These are phyloP conservation scores for Lepiota brunneoincarnata DNA, from an alignment of 768 basidiomycete species.

Conservation along the genomic window DNA sequence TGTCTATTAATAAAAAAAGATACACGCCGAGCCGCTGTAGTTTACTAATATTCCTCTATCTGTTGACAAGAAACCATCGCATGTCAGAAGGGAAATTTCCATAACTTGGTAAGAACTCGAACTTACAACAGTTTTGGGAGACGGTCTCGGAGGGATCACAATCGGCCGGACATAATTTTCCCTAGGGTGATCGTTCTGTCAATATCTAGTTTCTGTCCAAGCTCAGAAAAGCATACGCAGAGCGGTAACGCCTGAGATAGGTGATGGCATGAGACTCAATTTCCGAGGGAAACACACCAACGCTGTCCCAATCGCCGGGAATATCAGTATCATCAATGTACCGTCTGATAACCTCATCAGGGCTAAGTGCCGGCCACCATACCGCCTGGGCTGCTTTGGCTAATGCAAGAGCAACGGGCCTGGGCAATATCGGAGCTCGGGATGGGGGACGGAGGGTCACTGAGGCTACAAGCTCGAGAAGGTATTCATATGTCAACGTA, in stretches of 20 bases:
- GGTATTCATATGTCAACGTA: slow-evolving; percentile 78
- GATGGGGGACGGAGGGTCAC: slow-evolving; percentile 78
- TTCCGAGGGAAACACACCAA: slow-evolving; percentile 79
- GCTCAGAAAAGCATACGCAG: slow-evolving; percentile 59
- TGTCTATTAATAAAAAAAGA: slow-evolving; percentile 13
- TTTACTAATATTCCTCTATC: slow-evolving; percentile 27
- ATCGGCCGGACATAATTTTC: slow-evolving; percentile 70
- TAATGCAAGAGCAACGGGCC: slow-evolving; percentile 59
- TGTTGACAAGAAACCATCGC: slow-evolving; percentile 9
- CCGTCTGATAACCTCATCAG: slow-evolving; percentile 87
- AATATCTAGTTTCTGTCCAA: slow-evolving; percentile 8
- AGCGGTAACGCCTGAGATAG: slow-evolving; percentile 86
- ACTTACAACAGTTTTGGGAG: slow-evolving; percentile 28
- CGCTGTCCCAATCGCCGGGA: slow-evolving; percentile 77
- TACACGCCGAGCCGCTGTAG: slow-evolving; percentile 5
- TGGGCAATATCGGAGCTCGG: slow-evolving; percentile 74
- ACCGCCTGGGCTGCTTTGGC: slow-evolving; percentile 58
- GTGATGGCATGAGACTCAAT: slow-evolving; percentile 86
- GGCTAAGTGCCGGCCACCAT: slow-evolving; percentile 93
- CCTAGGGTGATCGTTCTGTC: slow-evolving; percentile 25
- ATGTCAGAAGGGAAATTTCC: slow-evolving; percentile 1
- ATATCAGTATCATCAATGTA: slow-evolving; percentile 79
- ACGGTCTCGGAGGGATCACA: slow-evolving; percentile 55
- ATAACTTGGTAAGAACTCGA: slow-evolving; percentile 12
- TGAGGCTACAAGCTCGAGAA: slow-evolving; percentile 73